Evolutionary conservation across 2,329 filamentous ascomycete genomes (phyloP).

Genomic region (Fusarium fracticaudum): DNA sequence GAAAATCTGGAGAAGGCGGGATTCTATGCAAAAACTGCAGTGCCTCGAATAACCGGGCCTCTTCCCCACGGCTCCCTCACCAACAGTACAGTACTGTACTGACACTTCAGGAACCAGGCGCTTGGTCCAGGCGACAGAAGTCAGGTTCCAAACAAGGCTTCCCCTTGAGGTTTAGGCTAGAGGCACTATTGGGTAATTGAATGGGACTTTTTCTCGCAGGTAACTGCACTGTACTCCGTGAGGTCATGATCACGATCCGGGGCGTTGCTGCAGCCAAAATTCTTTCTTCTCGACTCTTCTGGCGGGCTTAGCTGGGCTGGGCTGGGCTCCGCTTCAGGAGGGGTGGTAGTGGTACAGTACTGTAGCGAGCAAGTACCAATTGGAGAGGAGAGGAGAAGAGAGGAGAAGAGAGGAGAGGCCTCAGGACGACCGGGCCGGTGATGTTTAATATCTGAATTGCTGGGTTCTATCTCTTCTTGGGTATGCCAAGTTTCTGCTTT

Average conservation of each 20-base stretch:
- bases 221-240: constrained; percentile 31
- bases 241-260: constrained; percentile 49
- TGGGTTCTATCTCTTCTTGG: not conserved
- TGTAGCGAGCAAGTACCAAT: constrained; percentile 8
- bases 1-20: constrained; percentile 34
- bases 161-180: constrained; percentile 44
- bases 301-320: constrained; percentile 32
- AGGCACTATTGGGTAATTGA: constrained; percentile 48
- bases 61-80: constrained; percentile 24
- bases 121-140: constrained; percentile 35
- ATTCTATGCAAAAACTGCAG: constrained; percentile 37
- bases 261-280: constrained; percentile 17
- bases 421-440: constrained; percentile 41
- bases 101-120: constrained; percentile 44
- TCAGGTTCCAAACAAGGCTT: constrained; percentile 31
- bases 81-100: not conserved
- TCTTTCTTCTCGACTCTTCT: constrained; percentile 44
- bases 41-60: constrained; percentile 50
- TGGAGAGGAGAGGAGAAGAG: not conserved
- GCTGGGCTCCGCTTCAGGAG: constrained; percentile 26
- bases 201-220: constrained; percentile 34
- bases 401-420: not conserved
- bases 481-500: constrained; percentile 7
- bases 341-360: constrained; percentile 31
- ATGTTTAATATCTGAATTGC: not conserved